Evolutionary conservation across 805 yeast genomes (phyloP).

Genomic region (Metschnikowia orientalis): DNA sequence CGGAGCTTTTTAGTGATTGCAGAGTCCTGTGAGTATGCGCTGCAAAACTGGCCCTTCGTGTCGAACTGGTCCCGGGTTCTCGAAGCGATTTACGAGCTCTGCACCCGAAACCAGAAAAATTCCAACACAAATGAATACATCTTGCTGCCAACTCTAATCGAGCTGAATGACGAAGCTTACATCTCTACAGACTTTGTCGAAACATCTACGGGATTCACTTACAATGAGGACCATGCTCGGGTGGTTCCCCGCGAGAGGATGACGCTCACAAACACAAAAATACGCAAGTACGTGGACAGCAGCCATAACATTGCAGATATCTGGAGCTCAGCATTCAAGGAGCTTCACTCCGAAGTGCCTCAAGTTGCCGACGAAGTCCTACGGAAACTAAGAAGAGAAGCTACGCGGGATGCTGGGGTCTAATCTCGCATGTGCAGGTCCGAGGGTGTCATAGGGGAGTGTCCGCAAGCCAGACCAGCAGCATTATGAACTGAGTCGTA

Average conservation of each 20-base stretch:
- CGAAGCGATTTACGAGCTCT: constrained; percentile 5
- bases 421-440: no score
- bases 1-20: constrained; percentile 6
- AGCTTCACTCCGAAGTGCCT: constrained; percentile 7
- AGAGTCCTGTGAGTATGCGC: constrained; percentile 1
- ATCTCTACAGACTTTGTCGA: constrained; percentile 1
- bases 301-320: constrained; percentile 3
- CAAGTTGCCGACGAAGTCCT: no score
- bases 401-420: constrained; percentile 8
- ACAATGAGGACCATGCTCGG: no score
- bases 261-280: no score
- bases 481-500: no score
- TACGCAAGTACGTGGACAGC: neutral
- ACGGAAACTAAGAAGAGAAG: constrained; percentile 5
- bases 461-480: no score
- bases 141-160: constrained; percentile 8
- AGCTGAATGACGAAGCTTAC: constrained; percentile 1
- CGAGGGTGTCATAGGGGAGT: no score
- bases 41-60: constrained; percentile 8
- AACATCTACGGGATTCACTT: no score
- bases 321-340: constrained; percentile 8
- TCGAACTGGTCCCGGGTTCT: constrained; percentile 5
- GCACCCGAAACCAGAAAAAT: neutral
- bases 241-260: no score
- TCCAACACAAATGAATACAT: neutral